Evolutionary conservation across 352 stramenopile species (phyloP), one percentile per base, ranked within the genome.

Genomic region (Peronospora destructor): DNA sequence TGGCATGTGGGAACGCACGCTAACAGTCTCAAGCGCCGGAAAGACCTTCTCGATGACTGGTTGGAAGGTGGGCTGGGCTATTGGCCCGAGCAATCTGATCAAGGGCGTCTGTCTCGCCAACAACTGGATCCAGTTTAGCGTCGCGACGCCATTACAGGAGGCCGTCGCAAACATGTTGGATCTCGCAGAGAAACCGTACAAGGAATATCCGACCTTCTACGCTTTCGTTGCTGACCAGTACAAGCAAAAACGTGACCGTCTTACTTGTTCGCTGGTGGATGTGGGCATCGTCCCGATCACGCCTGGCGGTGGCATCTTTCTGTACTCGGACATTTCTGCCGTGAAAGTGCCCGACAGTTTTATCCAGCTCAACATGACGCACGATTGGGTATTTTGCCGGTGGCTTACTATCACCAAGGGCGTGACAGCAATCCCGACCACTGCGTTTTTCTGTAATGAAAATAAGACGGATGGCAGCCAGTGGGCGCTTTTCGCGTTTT

Each of bases 401-500:
- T 97, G 83, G 81, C 72, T 97, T 37, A 97, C 92, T 38, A 80
- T 92, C 50, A 71, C 76, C 39, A 92, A 90, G 46, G 85, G 87
- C 33, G 91, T 97, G 54, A 95, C 89, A 4, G 79, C 87, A 16
- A 98, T 97, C 68, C 92, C 90, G 21, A 93, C 78, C 16, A 88
- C 69, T 35, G 85, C 90, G 30, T 98, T 98, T 68, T 98, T 97
- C 52, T 84, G 73, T 39, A 25, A 66, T 16, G 73, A 66, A 28
- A 95, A 95, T 63, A 86, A 93, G 35, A 42, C 51, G 7, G 64
- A 84, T 23, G 80, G 77, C 32, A 71, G 80, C 48, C 64, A 81
- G 28, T 84, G 87, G 61, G 89, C 81, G 4, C 87, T 94, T 38
- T 98, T 98, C 58, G 91, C 91, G 26, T 98, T 97, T 71, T 98